Conservation (phyloP, 2,329 filamentous ascomycete genomes). For the Nectriaceae sp. region DNA sequence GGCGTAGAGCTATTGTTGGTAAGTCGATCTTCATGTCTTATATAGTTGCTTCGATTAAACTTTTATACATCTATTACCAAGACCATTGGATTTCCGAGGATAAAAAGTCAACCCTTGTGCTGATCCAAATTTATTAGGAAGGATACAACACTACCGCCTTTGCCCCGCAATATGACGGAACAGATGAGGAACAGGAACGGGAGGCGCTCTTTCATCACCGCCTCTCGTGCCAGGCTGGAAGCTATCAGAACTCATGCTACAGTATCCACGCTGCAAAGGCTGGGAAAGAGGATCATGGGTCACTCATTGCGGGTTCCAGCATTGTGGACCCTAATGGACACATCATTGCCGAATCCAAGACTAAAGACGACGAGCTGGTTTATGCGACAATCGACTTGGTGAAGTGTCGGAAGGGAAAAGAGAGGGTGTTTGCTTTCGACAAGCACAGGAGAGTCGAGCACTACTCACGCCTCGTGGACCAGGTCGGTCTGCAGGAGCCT, state of each 20-base stretch:
- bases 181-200: conserved; percentile 42
- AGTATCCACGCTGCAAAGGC: conserved; percentile 51
- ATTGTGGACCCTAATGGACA: conserved; percentile 51
- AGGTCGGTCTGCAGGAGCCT: conserved; percentile 37
- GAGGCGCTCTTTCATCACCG: conserved; percentile 53
- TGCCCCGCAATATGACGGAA: conserved; percentile 43
- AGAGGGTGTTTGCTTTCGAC: conserved; percentile 47
- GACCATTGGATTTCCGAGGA: no score
- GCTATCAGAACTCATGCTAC: conserved; percentile 55
- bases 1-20: conserved; percentile 35
- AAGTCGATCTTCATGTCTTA: conserved; percentile 8
- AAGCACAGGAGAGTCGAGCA: conserved; percentile 45
- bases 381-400: conserved; percentile 51
- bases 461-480: conserved; percentile 40
- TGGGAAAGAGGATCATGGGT: conserved; percentile 46
- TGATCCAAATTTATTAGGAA: no score
- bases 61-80: no score
- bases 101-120: no score
- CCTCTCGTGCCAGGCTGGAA: conserved; percentile 52
- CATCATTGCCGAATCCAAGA: conserved; percentile 50
- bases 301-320: conserved; percentile 49
- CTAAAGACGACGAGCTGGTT: conserved; percentile 50
- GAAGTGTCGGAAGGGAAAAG: conserved; percentile 49
- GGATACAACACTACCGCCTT: conserved; percentile 55
- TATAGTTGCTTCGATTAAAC: no score